These are phyloP conservation scores for Amborella trichopoda DNA, from an alignment of 164 flowering plant species.

Conservation along the genomic window DNA sequence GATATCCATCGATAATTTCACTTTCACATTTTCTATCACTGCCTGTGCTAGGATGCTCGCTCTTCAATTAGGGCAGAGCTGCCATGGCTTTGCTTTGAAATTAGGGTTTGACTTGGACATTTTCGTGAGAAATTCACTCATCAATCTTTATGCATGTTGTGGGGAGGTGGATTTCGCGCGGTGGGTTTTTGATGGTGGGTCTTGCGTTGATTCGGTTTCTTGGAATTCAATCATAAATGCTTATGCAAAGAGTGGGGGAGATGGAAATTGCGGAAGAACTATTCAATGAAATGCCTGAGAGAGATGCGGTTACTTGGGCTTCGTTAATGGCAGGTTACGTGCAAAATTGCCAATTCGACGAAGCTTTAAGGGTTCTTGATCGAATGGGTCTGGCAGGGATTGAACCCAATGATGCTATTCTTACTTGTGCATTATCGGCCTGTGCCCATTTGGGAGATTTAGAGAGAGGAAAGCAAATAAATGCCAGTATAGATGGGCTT, in stretches of 20 bases:
- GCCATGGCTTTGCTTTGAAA: conserved; percentile 4
- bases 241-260: too few species aligned
- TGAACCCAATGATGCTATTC: conserved; percentile 10
- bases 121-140: conserved; percentile 7
- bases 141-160: conserved; percentile 6
- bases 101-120: conserved; percentile 8
- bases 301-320: conserved; percentile 13
- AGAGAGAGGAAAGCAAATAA: conserved; percentile 4
- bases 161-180: conserved; percentile 6
- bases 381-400: conserved; percentile 8
- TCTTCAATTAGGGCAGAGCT: too few species aligned
- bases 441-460: conserved; percentile 17
- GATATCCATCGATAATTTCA: conserved; percentile 5
- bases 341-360: conserved; percentile 4
- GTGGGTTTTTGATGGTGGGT: conserved; percentile 9
- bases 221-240: too few species aligned
- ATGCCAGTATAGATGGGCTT: conserved; percentile 6
- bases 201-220: too few species aligned
- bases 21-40: conserved; percentile 12
- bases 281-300: conserved; percentile 16
- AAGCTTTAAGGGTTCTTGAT: conserved; percentile 11
- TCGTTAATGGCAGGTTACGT: conserved; percentile 15
- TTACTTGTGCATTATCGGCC: conserved; percentile 10
- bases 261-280: conserved; percentile 4
- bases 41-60: conserved; percentile 9